These are phyloP conservation scores for Boletus subparvulus DNA, from an alignment of 768 basidiomycete genomes.

Conservation along the genomic window DNA sequence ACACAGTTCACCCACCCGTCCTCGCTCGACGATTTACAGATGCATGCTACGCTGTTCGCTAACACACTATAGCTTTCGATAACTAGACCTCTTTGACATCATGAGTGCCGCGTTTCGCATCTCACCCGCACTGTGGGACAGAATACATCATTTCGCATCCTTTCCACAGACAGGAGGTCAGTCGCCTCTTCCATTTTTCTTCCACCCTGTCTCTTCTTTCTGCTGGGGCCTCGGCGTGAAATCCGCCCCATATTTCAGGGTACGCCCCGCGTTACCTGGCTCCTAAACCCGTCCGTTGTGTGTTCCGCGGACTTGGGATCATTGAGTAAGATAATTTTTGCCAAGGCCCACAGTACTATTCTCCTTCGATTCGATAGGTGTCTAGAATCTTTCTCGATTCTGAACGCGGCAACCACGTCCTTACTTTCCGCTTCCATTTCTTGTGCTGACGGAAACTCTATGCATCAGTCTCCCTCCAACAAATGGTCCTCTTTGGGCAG, in stretches of 20 bases:
- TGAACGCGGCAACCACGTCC: not conserved
- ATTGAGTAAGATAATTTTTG: not conserved
- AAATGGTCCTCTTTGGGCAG: conserved; percentile 98
- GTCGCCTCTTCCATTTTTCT: conserved; percentile 20
- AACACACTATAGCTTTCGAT: not conserved
- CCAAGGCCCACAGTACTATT: not conserved
- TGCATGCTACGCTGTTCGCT: conserved; percentile 5
- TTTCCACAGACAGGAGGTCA: conserved; percentile 91
- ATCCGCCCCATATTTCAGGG: not conserved
- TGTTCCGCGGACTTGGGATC: not conserved
- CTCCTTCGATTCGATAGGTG: not conserved
- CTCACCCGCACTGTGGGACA: conserved; percentile 79
- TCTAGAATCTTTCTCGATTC: not conserved
- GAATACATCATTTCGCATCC: conserved; percentile 85
- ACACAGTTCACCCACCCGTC: too few species aligned
- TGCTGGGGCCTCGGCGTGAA: too few species aligned
- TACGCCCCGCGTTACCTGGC: not conserved
- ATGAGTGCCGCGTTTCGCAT: conserved; percentile 64
- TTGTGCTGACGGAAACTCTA: conserved; percentile 6
- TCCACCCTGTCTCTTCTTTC: not conserved
- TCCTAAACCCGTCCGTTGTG: not conserved
- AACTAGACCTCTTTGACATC: not conserved
- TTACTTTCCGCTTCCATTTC: not conserved
- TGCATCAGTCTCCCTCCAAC: conserved; percentile 85
- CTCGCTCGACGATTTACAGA: not conserved